Conservation (phyloP, 2,329 filamentous ascomycete species). For the Pseudogymnoascus sp. region DNA sequence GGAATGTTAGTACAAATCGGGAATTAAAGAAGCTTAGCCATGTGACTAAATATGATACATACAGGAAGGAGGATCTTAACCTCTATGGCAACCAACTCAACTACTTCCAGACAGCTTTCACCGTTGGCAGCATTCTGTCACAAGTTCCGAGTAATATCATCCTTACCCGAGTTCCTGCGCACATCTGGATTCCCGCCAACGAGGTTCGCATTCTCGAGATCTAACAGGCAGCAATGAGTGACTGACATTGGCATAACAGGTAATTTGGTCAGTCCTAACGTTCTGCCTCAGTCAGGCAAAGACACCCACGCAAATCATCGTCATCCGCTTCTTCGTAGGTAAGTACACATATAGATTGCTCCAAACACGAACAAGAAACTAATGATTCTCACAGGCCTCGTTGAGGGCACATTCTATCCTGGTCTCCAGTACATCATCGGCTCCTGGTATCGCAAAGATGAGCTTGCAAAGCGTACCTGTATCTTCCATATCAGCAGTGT, state of each 20-base stretch:
- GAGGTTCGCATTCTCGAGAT: conserved; percentile 30
- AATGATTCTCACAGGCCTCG: conserved; percentile 34
- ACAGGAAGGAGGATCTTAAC: conserved; percentile 40
- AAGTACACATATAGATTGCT: conserved; percentile 15
- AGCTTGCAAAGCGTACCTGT: conserved; percentile 49
- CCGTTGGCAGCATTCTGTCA: conserved; percentile 43
- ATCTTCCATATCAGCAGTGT: conserved; percentile 40
- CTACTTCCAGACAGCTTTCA: conserved; percentile 43
- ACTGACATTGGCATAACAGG: conserved; percentile 28
- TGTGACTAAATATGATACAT: background rate
- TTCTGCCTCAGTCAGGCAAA: conserved; percentile 29
- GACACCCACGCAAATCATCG: conserved; percentile 30
- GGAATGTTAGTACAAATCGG: conserved; percentile 31
- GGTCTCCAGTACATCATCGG: conserved; percentile 48
- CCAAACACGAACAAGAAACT: conserved; percentile 18
- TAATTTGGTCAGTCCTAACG: conserved; percentile 32
- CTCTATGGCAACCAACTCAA: conserved; percentile 42
- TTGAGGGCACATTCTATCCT: conserved; percentile 47
- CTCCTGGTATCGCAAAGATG: conserved; percentile 48
- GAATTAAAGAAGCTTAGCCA: background rate
- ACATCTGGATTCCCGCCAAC: conserved; percentile 39
- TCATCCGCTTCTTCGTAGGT: conserved; percentile 31
- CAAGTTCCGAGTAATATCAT: conserved; percentile 43
- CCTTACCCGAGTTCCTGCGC: conserved; percentile 38
- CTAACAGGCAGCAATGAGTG: conserved; percentile 23